Evolutionary conservation across 352 stramenopile genomes (phyloP).

Genomic region (Pythium angustatum): DNA sequence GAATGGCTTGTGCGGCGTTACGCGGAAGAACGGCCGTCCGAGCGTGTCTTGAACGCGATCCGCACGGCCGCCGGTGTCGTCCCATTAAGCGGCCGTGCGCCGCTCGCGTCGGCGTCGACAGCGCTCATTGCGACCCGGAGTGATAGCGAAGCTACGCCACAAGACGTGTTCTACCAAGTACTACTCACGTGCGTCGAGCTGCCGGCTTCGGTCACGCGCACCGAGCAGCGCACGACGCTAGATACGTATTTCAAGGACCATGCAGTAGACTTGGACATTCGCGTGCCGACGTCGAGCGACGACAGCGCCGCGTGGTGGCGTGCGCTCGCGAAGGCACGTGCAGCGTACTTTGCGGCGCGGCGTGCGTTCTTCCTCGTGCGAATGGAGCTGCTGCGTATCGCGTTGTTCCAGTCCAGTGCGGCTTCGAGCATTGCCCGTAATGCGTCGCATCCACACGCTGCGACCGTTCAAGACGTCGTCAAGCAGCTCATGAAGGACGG

Average conservation of each 20-base stretch:
- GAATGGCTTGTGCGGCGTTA: slow-evolving; percentile 44
- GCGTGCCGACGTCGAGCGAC: slow-evolving; percentile 13
- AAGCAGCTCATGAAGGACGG: slow-evolving; percentile 56
- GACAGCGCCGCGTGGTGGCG: slow-evolving; percentile 28
- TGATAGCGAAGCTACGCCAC: not conserved
- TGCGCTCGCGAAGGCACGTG: slow-evolving; percentile 30
- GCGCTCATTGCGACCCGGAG: slow-evolving; percentile 18
- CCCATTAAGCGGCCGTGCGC: slow-evolving; percentile 45
- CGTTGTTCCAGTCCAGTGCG: slow-evolving; percentile 33
- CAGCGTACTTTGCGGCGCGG: slow-evolving; percentile 42
- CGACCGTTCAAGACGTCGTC: slow-evolving; percentile 42
- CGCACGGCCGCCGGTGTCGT: slow-evolving; percentile 52
- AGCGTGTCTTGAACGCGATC: slow-evolving; percentile 39
- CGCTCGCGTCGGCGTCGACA: slow-evolving; percentile 22
- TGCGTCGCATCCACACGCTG: slow-evolving; percentile 31
- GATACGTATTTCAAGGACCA: slow-evolving; percentile 11
- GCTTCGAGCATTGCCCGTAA: too few species aligned
- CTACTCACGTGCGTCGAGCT: slow-evolving; percentile 28
- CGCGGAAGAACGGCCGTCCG: slow-evolving; percentile 34
- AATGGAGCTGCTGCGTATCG: slow-evolving; percentile 54
- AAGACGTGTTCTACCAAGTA: slow-evolving; percentile 26
- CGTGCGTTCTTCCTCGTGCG: slow-evolving; percentile 53
- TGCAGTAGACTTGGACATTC: not conserved
- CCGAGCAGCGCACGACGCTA: slow-evolving; percentile 18
- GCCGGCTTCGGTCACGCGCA: slow-evolving; percentile 17